Base-by-base conservation (phyloP, 2,329 filamentous ascomycete species). In the Paecilomyces formosus region DNA sequence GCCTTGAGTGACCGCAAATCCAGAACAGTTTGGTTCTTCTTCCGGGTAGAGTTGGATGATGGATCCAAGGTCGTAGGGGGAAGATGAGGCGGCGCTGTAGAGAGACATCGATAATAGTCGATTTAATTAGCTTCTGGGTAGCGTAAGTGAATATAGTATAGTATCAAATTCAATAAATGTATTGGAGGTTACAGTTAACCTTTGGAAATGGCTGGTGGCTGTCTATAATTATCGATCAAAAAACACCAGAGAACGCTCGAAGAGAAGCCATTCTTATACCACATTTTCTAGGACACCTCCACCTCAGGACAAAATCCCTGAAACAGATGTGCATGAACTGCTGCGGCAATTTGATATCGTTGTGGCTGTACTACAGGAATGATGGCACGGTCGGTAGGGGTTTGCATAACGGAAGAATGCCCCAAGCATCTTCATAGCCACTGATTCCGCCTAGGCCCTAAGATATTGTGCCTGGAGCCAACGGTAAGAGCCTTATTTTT, bases 31-130 rank as follows among this genome's bases (percentile, higher is more conserved):
- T 15, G 28, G 31, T 28, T 57, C 56, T 11, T 31, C 11, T 18
- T 53, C 26, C 3, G 55, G 55, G 31, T 57, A 51, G 45, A 52
- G n/a, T 15, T 53, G 4, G 26, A 57, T 53, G 13, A 57, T 57
- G 22, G 39, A 45, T 2, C 39, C 15, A 45, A 45, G 39, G 39
- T 45, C 39, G 15, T 11, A 45, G 39, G 39, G 13, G n/a, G 39
- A 45, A 21, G 39, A 45, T 6, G 39, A 8, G 7, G 39, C 8
- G 30, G 30, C 30, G 11, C 30, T 8, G 39, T 45, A 45, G 39
- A 45, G 15, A 45, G 39, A 15, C 39, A 45, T 39, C 12, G 33
- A n/a, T 39, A 13, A 39, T 45, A 18, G 18, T 21, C 8, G n/a
- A 21, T n/a, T 18, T 45, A 39, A 18, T 21, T 45, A 9, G 39